Evolutionary conservation across 2,329 filamentous ascomycete species (phyloP).

Genomic region (Pyrenochaeta sp.): DNA sequence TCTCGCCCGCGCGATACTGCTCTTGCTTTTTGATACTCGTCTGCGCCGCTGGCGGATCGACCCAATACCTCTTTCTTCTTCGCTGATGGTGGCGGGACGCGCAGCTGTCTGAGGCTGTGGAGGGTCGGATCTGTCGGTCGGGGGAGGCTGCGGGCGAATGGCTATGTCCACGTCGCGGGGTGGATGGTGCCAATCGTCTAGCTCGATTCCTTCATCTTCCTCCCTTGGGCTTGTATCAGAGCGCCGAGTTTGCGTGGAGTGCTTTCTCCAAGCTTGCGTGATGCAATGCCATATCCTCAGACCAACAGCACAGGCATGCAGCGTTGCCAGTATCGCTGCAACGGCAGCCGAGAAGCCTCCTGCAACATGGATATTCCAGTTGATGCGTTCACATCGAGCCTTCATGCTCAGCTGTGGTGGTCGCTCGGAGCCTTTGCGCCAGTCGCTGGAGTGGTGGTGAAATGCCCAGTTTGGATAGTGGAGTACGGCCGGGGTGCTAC

Average conservation of each 20-base stretch:
- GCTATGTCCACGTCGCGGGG: conserved; percentile 2
- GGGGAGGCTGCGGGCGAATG: neutral
- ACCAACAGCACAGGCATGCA: neutral
- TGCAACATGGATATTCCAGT: conserved; percentile 4
- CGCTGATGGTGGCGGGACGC: neutral
- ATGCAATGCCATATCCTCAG: neutral
- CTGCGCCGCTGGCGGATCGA: neutral
- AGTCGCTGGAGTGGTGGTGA: neutral
- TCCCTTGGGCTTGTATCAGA: neutral
- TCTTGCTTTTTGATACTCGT: too few relatives aligned
- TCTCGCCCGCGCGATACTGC: too few relatives aligned
- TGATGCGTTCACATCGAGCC: conserved; percentile 6
- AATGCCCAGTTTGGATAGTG: neutral
- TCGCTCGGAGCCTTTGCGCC: neutral
- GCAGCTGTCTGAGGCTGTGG: neutral
- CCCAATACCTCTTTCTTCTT: neutral
- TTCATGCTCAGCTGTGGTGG: neutral
- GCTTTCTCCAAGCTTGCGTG: neutral
- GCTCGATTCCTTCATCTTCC: neutral
- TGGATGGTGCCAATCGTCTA: neutral
- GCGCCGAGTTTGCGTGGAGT: neutral
- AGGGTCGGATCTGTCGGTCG: too few relatives aligned
- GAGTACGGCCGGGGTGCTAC: neutral
- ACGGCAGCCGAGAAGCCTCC: conserved; percentile 6
- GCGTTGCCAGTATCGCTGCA: conserved; percentile 1